Base-by-base conservation (phyloP, 2,329 filamentous ascomycete genomes). In the Saccharata proteae region DNA sequence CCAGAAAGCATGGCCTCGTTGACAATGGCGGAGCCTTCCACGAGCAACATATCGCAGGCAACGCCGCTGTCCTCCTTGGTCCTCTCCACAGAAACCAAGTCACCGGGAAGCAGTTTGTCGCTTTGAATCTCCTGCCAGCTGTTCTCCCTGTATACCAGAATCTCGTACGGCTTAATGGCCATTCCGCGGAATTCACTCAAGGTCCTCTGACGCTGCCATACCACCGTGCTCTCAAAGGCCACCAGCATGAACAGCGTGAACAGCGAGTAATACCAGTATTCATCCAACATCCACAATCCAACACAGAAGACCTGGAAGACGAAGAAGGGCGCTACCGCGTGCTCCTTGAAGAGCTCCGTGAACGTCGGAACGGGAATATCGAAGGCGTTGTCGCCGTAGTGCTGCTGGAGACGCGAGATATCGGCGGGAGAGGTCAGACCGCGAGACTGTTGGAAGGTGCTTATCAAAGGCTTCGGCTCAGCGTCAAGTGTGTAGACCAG, bases 191-290 rank as follows among this genome's bases (percentile, higher is more conserved):
- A 98, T 59, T 98, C 90, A 51, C 73, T 92, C 43, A 98, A 62
- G 2, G 92, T 98, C 44, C 88, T 74, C 69, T 98, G 90, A 38
- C 90, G 77, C 63, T 98, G 90, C 92, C 90, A 98, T 11, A 98
- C 92, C 21, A 98, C 92, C 3, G 90, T 98, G 56, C 86, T 94
- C 64, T 98, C 90, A 46, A 98, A 98, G 37, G 75, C 78, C 43
- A 98, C 84, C 34, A 98, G 74, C 92, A 98, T 98, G 64, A 96
- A 86, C 14, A 98, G 76, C 1, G 92, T 98, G 59, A 98, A 98
- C 13, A 98, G 73, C 39, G 90, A 96, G 63, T 98, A 98, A 66
- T 98, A 98, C 90, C 92, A 98, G 62, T 96, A 98, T 61, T 98
- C 92, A 52, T 98, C 90, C 52, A 98, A 65, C 77, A 96, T 83